Evolutionary conservation across 495 filamentous ascomycete species (phyloP).

Genomic region (Amphirosellinia nigrospora): DNA sequence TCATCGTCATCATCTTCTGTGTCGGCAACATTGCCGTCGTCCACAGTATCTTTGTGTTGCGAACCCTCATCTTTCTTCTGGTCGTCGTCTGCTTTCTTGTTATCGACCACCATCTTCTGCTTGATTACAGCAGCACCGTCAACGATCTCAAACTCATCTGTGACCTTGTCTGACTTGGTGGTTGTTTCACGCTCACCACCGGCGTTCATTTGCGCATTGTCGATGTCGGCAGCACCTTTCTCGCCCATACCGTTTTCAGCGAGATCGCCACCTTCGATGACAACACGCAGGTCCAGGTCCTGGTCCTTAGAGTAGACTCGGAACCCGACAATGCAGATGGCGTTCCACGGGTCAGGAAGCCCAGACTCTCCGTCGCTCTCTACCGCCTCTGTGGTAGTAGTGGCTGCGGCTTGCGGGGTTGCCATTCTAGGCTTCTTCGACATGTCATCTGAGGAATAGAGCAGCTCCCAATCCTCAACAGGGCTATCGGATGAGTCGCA

Average conservation of each 20-base stretch:
- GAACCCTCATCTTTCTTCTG: conserved; percentile 30
- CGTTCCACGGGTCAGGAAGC: conserved; percentile 58
- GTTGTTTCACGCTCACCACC: conserved; percentile 48
- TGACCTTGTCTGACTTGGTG: conserved; percentile 31
- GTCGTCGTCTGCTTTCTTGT: conserved; percentile 40
- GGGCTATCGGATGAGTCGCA: conserved; percentile 56
- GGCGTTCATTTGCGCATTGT: conserved; percentile 58
- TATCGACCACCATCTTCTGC: conserved; percentile 45
- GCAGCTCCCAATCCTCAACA: conserved; percentile 56
- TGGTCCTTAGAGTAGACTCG: conserved; percentile 58
- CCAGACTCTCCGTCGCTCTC: conserved; percentile 54
- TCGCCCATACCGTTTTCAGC: conserved; percentile 57
- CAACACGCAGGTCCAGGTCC: conserved; percentile 52
- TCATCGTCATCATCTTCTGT: conserved; percentile 26
- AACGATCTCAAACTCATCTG: conserved; percentile 43
- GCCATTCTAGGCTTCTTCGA: conserved; percentile 53
- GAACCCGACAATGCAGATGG: conserved; percentile 56
- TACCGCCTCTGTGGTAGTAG: conserved; percentile 34
- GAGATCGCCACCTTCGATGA: conserved; percentile 56
- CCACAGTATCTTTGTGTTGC: conserved; percentile 13
- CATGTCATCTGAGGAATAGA: conserved; percentile 59
- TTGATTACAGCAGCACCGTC: conserved; percentile 47
- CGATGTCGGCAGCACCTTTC: conserved; percentile 55
- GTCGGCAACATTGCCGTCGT: conserved; percentile 26
- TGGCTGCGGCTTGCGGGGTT: conserved; percentile 30